Conservation (phyloP, 2,329 filamentous ascomycete species). For the Metarhizium anisopliae region DNA sequence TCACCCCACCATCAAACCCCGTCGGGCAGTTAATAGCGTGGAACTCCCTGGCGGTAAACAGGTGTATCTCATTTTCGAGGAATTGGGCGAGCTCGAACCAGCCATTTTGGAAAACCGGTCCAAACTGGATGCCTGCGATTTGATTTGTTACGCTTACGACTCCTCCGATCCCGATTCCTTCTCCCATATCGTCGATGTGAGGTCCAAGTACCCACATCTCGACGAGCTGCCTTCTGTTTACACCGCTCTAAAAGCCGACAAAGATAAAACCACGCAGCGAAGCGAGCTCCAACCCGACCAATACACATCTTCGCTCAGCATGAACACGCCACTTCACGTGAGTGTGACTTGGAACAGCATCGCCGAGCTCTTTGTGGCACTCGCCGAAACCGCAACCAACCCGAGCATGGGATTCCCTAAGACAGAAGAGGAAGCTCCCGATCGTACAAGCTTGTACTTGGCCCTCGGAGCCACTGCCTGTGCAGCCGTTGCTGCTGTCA, state of each 20-base stretch:
- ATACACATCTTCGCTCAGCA: slow-evolving; percentile 76
- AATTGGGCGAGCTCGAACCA: slow-evolving; percentile 90
- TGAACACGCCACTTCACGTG: slow-evolving; percentile 87
- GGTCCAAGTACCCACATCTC: slow-evolving; percentile 70
- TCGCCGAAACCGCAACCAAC: slow-evolving; percentile 87
- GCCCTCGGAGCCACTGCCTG: slow-evolving; percentile 66
- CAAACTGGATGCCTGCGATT: slow-evolving; percentile 85
- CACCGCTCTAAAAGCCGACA: slow-evolving; percentile 87
- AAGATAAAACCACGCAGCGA: slow-evolving; percentile 93
- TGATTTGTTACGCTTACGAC: slow-evolving; percentile 93
- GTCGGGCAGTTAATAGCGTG: slow-evolving; percentile 89
- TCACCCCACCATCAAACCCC: slow-evolving; percentile 88
- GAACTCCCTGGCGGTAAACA: slow-evolving; percentile 94
- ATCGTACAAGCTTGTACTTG: slow-evolving; percentile 79
- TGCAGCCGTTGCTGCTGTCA: slow-evolving; percentile 52
- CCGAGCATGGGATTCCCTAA: slow-evolving; percentile 85
- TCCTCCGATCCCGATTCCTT: slow-evolving; percentile 96
- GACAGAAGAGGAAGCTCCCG: slow-evolving; percentile 74
- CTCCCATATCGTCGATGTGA: slow-evolving; percentile 75
- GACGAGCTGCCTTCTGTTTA: slow-evolving; percentile 89
- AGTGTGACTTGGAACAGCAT: slow-evolving; percentile 93
- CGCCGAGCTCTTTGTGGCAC: slow-evolving; percentile 81
- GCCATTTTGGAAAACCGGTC: slow-evolving; percentile 87
- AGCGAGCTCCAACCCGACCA: slow-evolving; percentile 86
- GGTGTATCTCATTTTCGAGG: slow-evolving; percentile 91